A percentile compares a stretch with the other conserved stretches of the same genome.
Conservation (phyloP, 2,329 filamentous ascomycete genomes). For the Orbilia blumenaviensis region DNA sequence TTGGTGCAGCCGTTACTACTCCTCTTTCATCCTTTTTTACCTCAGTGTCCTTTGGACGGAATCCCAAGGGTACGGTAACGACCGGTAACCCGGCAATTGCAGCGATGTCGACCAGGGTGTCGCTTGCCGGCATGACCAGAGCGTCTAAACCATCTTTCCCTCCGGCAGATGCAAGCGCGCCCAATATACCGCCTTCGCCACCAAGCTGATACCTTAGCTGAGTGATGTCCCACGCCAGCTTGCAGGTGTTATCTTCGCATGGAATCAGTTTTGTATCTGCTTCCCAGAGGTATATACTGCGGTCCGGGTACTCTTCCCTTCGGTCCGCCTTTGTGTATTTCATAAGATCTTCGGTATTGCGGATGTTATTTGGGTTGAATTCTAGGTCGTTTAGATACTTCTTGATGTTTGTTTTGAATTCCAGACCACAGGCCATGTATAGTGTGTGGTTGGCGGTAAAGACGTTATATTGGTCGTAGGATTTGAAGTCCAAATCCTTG, state of each 20-base stretch:
- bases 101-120: conserved; percentile 21
- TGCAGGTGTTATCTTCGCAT: conserved; percentile 40
- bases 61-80: conserved; percentile 39
- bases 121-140: conserved; percentile 27
- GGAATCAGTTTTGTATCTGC: conserved; percentile 10
- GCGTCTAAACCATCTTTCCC: conserved; percentile 27
- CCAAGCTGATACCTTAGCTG: conserved; percentile 30
- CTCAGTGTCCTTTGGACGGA: conserved; percentile 9
- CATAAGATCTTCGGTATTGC: conserved; percentile 25
- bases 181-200: conserved; percentile 35
- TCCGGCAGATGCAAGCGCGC: conserved; percentile 24
- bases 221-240: conserved; percentile 19
- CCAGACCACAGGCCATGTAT: background rate
- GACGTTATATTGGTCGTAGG: conserved; percentile 15
- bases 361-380: conserved; percentile 33
- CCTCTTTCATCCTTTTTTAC: conserved; percentile 12
- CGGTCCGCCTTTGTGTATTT: conserved; percentile 26
- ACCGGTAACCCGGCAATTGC: conserved; percentile 37
- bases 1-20: conserved; percentile 20
- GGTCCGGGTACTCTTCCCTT: conserved; percentile 39
- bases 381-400: conserved; percentile 30
- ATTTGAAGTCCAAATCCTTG: conserved; percentile 32
- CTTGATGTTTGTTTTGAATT: conserved; percentile 46
- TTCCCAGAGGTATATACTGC: conserved; percentile 34
- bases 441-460: background rate